phyloP scores from a whole-genome alignment of 1,284 basidiomycete genomes.

The Earliella scabrosa region DNA sequence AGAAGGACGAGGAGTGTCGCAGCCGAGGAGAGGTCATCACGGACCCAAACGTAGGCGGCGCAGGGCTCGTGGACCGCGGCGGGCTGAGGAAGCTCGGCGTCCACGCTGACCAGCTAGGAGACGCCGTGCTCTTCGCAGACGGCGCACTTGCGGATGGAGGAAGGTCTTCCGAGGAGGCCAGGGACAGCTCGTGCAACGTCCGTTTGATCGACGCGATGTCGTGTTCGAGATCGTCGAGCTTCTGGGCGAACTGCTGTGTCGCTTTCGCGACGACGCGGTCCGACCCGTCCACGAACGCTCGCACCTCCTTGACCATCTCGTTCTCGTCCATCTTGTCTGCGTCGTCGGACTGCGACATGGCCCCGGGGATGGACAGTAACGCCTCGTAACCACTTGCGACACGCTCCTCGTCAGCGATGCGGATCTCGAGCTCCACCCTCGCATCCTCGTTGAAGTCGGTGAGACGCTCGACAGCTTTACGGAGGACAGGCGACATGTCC shows the following conservation, averaged over 20 bases:
- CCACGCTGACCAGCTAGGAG: conserved; percentile 61
- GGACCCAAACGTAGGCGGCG: conserved; percentile 64
- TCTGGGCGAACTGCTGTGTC: conserved; percentile 53
- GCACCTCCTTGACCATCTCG: conserved; percentile 57
- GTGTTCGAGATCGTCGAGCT: conserved; percentile 79
- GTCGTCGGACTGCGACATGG: conserved; percentile 38
- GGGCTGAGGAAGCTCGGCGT: conserved; percentile 47
- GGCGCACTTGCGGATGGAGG: conserved; percentile 10
- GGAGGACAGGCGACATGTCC: conserved; percentile 46
- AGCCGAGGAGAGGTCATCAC: conserved; percentile 67
- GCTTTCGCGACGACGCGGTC: conserved; percentile 55
- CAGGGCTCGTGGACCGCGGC: conserved; percentile 42
- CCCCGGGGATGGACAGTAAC: conserved; percentile 63
- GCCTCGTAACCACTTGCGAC: conserved; percentile 75
- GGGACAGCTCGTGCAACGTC: conserved; percentile 50
- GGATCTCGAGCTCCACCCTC: conserved; percentile 86
- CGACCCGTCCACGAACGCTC: conserved; percentile 62
- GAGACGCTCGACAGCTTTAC: conserved; percentile 65
- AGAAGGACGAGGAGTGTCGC: conserved; percentile 50
- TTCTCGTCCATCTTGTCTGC: conserved; percentile 36
- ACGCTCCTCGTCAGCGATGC: conserved; percentile 77
- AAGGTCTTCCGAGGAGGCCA: conserved; percentile 28
- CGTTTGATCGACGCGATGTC: conserved; percentile 75
- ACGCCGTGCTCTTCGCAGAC: conserved; percentile 19
- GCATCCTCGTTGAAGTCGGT: conserved; percentile 85